Evolutionary conservation across 73 alveolate genomes (phyloP).

Genomic region (Stentor coeruleus): DNA sequence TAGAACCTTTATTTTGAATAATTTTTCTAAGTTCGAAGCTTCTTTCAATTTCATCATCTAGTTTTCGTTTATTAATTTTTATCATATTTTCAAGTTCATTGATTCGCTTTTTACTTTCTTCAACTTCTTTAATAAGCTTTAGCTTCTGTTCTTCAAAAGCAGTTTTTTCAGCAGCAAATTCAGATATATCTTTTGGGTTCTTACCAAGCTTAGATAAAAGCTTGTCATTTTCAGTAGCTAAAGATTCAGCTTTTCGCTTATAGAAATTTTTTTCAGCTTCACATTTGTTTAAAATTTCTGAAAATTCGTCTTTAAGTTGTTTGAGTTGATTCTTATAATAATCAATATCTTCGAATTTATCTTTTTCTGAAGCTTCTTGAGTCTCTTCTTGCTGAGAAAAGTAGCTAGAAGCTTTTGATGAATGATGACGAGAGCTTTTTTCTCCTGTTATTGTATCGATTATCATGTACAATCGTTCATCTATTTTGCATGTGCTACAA

Average conservation of each 20-base stretch:
- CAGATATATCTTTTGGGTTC: constrained; percentile 12
- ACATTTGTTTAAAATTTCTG: constrained; percentile 3
- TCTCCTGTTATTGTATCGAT: background rate
- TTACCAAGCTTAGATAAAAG: constrained; percentile 8
- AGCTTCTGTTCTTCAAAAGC: constrained; percentile 1
- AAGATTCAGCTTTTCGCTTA: constrained; percentile 16
- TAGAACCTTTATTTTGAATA: background rate
- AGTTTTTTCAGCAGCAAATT: background rate
- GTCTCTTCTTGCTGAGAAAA: background rate
- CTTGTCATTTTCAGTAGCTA: constrained; percentile 26
- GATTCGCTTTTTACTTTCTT: background rate
- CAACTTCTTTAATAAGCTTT: background rate
- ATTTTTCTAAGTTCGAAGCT: constrained; percentile 3
- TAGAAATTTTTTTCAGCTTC: constrained; percentile 29
- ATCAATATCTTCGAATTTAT: background rate
- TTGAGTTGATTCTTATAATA: background rate
- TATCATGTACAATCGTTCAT: background rate
- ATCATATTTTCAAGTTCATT: background rate
- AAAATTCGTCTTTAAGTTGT: background rate
- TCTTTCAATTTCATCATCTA: background rate
- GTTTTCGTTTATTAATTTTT: background rate
- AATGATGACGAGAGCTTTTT: background rate
- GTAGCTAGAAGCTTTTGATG: background rate
- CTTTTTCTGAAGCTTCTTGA: constrained; percentile 15
- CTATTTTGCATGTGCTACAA: background rate